Evolutionary conservation across 768 basidiomycete species (phyloP), one percentile per base, ranked within the genome.

Genomic region (Coprinopsis marcescibilis): DNA sequence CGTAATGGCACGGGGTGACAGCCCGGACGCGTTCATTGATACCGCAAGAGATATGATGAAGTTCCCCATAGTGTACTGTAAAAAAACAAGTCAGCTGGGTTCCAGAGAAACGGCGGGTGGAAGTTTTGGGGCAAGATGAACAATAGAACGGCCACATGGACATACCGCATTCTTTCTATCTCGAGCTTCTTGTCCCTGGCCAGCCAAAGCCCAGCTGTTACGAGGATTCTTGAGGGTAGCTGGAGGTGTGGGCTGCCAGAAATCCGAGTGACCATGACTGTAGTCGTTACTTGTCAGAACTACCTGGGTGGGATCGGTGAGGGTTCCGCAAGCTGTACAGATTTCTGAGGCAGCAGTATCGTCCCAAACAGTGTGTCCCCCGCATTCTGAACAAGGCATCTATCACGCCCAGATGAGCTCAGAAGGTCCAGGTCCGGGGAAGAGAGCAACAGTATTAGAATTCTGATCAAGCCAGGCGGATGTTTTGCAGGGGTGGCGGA

Each of bases 321-420:
- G 75, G n/a, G 80, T 80, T 13, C 83, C 88, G 54, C 88, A 89
- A n/a, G 51, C 43, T 11, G 76, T 76, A 63, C 88, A 90, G 49
- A 89, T 78, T 37, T 70, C 63, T 2, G 83, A 81, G 46, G 72
- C 75, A 21, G 75, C 72, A 25, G 73, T 70, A 53, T 80, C 77
- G 62, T 81, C 73, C 71, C 74, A 79, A 51, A 71, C 62, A 14
- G 76, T 77, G 46, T 55, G 14, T 11, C 65, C 74, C 35, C 71
- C 74, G 60, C 86, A 88, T 36, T 75, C 75, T 23, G 46, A 63
- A 65, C 85, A 86, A 24, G 45, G 37, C 52, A 54, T 47, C 42
- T 67, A 50, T 70, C 72, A 72, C 45, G 36, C 30, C 49, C 20
- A 21, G 50, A 49, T 33, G 53, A 34, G 24, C 17, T 12, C 41